phyloP scores from a whole-genome alignment of 1,139 yeast species.

The Diutina scorzettiae region DNA sequence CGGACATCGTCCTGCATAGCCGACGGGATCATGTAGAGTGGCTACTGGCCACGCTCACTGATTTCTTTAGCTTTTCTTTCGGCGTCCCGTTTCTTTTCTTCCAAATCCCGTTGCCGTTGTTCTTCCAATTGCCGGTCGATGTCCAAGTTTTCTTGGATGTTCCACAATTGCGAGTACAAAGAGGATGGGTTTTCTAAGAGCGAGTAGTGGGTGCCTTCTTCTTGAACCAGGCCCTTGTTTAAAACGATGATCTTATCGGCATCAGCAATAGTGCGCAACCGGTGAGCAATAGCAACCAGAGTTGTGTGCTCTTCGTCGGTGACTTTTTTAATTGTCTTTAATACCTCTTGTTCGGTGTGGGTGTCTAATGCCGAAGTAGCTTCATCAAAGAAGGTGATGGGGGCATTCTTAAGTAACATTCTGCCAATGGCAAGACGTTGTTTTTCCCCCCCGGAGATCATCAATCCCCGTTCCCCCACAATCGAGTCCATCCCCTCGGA shows the following conservation, averaged over 20 bases:
- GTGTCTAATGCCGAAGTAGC: constrained; percentile 97
- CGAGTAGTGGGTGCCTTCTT: constrained; percentile 71
- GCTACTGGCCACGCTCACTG: too few species aligned
- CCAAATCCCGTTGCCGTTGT: constrained; percentile 1
- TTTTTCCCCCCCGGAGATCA: constrained; percentile 98
- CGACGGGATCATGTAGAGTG: too few species aligned
- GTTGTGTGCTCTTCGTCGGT: constrained; percentile 52
- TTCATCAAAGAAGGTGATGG: constrained; percentile 90
- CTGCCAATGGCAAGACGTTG: constrained; percentile 92
- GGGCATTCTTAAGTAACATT: constrained; percentile 69
- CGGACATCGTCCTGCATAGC: too few species aligned
- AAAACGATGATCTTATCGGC: constrained; percentile 88
- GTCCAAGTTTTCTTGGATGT: constrained; percentile 76
- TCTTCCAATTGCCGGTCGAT: constrained; percentile 9
- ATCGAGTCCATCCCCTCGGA: constrained; percentile 80
- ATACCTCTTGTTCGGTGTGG: constrained; percentile 80
- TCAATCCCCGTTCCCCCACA: constrained; percentile 97
- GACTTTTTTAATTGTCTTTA: constrained; percentile 57
- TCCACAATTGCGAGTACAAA: constrained; percentile 74
- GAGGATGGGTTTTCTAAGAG: constrained; percentile 44
- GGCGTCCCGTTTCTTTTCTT: neutral
- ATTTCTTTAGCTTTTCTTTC: neutral
- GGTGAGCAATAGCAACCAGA: constrained; percentile 84
- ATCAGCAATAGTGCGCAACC: constrained; percentile 88
- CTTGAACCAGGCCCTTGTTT: constrained; percentile 66